A percentile compares a stretch with the other conserved stretches of the same genome.
Evolutionary conservation across 2,329 filamentous ascomycete species (phyloP).

Genomic region (Clarireedia hainanense): DNA sequence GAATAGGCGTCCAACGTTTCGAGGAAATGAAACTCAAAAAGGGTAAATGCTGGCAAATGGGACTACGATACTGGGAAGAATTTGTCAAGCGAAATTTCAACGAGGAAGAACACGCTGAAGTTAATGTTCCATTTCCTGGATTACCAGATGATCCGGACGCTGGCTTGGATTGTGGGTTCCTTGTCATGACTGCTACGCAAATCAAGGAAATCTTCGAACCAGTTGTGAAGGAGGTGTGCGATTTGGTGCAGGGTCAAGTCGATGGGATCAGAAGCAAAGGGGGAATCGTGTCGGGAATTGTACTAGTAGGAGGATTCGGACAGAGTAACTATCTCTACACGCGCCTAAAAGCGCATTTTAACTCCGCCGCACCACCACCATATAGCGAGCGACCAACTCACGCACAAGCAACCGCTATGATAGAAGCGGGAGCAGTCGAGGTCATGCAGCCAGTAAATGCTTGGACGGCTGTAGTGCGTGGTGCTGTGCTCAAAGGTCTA

Average conservation of each 20-base stretch:
- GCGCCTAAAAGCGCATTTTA: slow-evolving; percentile 62
- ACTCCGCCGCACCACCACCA: slow-evolving; percentile 39
- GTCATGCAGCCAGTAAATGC: slow-evolving; percentile 78
- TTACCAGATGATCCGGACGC: slow-evolving; percentile 68
- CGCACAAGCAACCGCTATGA: slow-evolving; percentile 39
- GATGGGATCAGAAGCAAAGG: slow-evolving; percentile 53
- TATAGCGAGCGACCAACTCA: slow-evolving; percentile 67
- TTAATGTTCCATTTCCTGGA: slow-evolving; percentile 73
- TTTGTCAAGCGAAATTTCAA: slow-evolving; percentile 81
- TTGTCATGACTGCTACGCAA: slow-evolving; percentile 62
- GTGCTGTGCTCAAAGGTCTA: slow-evolving; percentile 65
- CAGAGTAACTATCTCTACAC: slow-evolving; percentile 71
- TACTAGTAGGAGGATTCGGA: slow-evolving; percentile 75
- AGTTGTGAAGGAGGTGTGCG: slow-evolving; percentile 62
- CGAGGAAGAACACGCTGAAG: slow-evolving; percentile 67
- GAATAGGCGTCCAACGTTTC: slow-evolving; percentile 60
- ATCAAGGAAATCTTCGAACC: slow-evolving; percentile 70
- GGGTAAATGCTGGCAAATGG: slow-evolving; percentile 73
- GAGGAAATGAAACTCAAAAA: slow-evolving; percentile 72
- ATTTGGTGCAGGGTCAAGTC: slow-evolving; percentile 61
- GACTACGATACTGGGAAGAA: slow-evolving; percentile 72
- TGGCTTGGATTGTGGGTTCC: slow-evolving; percentile 67
- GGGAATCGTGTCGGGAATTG: slow-evolving; percentile 62
- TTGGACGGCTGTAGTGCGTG: slow-evolving; percentile 73
- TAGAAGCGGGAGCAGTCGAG: slow-evolving; percentile 54